A percentile compares a stretch with the other conserved stretches of the same genome.
Conservation (phyloP, 805 yeast genomes). For the Lipomyces starkeyi region DNA sequence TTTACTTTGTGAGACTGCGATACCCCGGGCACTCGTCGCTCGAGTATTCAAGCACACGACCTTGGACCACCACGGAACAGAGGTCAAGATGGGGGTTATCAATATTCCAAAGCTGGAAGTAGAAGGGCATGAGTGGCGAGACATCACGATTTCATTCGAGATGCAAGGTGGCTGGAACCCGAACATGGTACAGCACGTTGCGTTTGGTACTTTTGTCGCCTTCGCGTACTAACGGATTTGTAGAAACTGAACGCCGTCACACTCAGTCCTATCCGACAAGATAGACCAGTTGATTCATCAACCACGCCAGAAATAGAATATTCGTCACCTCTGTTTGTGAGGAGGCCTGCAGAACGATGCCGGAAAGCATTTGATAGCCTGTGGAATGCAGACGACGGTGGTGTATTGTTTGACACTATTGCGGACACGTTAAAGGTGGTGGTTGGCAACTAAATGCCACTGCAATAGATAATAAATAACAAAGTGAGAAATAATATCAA, state of each 20-base stretch:
- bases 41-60: background rate
- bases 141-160: background rate
- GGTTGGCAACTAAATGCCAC: background rate
- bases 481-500: background rate
- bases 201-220: background rate
- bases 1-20: background rate
- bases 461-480: background rate
- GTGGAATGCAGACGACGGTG: too few relatives aligned
- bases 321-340: background rate
- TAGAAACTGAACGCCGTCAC: constrained; percentile 1
- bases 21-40: background rate
- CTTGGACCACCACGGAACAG: background rate
- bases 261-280: background rate
- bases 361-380: background rate
- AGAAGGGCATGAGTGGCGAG: constrained; percentile 2
- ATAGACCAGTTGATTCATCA: background rate
- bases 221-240: background rate
- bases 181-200: background rate
- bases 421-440: background rate
- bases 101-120: background rate
- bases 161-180: constrained; percentile 8
- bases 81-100: background rate
- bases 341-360: background rate
- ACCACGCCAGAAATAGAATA: background rate
- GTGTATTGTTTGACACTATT: background rate